These are phyloP conservation scores for Fusarium sp. DNA, from an alignment of 2,329 filamentous ascomycete species.

Conservation along the genomic window DNA sequence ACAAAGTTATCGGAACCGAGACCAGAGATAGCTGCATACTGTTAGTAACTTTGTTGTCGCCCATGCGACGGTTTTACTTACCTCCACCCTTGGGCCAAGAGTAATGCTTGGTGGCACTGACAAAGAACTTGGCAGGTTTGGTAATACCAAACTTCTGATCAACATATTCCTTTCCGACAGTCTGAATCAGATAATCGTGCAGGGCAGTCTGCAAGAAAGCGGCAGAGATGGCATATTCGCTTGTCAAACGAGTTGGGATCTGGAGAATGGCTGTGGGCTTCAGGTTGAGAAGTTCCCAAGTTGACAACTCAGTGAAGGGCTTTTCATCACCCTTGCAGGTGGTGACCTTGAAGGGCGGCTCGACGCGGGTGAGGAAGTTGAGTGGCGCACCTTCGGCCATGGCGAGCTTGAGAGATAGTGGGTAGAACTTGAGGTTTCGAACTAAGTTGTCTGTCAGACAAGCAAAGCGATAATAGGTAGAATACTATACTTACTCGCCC, in stretches of 20 bases:
- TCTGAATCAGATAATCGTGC: background rate
- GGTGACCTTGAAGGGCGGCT: background rate
- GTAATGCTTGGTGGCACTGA: slow-evolving; percentile 1
- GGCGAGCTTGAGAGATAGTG: background rate
- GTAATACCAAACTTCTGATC: background rate
- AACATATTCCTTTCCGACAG: background rate
- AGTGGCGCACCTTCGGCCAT: background rate
- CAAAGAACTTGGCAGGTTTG: background rate
- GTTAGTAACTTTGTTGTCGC: background rate
- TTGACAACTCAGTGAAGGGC: background rate
- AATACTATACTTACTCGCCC: background rate
- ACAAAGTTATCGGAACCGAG: background rate
- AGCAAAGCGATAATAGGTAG: rapidly evolving
- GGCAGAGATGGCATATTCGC: background rate
- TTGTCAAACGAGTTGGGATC: background rate
- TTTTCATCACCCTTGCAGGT: background rate
- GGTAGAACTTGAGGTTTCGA: slow-evolving; percentile 2
- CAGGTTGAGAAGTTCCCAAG: background rate
- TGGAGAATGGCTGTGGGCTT: background rate
- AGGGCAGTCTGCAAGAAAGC: background rate
- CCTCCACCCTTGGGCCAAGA: background rate
- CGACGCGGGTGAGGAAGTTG: background rate
- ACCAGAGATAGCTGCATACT: background rate
- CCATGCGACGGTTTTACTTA: background rate
- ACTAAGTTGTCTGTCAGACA: rapidly evolving